Evolutionary conservation across 305 asterid genomes (phyloP), one percentile per base, ranked within the genome.

Genomic region (Solanum aculeatissimum): DNA sequence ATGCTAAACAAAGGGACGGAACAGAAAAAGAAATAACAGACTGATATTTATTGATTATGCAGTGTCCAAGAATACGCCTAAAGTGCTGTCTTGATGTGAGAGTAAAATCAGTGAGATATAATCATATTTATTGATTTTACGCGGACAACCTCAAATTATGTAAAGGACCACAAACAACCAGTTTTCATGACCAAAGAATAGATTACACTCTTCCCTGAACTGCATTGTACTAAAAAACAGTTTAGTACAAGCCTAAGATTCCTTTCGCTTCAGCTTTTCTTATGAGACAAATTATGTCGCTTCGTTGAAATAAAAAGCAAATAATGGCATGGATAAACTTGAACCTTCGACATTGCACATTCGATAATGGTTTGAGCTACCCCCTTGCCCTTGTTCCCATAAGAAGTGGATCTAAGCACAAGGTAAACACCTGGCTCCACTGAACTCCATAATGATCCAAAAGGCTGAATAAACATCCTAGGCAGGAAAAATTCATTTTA

Each of bases 401-500:
- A 51, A 51, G 65, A 75, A 77, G 6, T 51, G 65, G 13, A 77
- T 77, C 65, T 29, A 77, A 3, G 6, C 82, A 75, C 62, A 49
- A 47, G 40, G 82, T 75, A 74, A 74, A 74, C 15, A 23, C 21
- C 27, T 9, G 47, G 82, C 47, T 49, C 25, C 63, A 51, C 40
- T 51, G 60, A 51, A 47, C 47, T 51, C 65, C 65, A 29, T 29
- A 51, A 5, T 51, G 63, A 54, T 77, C 47, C 82, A 29, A 51
- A 77, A 27, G 18, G 19, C 65, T 29, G 80, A 77, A 6, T 29
- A 51, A 78, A 53, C 47, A 78, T 53, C 27, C n/a, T 78, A 3
- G n/a, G 49, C 47, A 57, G 13, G 15, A 18, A 23, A 19, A 49
- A 43, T n/a, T 83, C 18, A 40, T 40, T 83, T 91, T 87, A 93